phyloP scores from a whole-genome alignment of 768 basidiomycete species.

The Inosperma sp. region DNA sequence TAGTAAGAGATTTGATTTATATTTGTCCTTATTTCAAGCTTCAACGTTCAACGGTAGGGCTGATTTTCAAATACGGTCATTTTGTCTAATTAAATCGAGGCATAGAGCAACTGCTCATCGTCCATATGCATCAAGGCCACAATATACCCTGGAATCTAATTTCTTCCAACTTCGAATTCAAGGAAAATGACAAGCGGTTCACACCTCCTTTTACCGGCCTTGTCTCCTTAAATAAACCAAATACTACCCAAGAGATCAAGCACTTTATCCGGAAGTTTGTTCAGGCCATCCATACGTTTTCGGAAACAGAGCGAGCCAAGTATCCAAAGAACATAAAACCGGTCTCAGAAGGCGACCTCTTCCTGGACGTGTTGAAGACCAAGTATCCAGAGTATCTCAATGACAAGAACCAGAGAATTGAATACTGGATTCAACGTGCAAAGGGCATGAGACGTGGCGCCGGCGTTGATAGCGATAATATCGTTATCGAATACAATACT shows the following conservation, averaged over 20 bases:
- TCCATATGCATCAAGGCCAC: conserved; percentile 38
- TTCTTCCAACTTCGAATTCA: conserved; percentile 31
- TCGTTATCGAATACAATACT: conserved; percentile 23
- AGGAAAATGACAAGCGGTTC: conserved; percentile 24
- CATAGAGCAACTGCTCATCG: too few species aligned
- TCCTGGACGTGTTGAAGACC: conserved; percentile 26
- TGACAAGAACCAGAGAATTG: conserved; percentile 27
- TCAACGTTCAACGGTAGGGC: too few species aligned
- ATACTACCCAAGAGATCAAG: conserved; percentile 22
- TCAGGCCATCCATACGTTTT: conserved; percentile 28
- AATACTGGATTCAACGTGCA: conserved; percentile 29
- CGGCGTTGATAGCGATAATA: not conserved
- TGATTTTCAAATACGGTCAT: too few species aligned
- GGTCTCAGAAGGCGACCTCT: conserved; percentile 22
- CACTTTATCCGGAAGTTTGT: conserved; percentile 31
- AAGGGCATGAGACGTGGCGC: not conserved
- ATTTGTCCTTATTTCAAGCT: too few species aligned
- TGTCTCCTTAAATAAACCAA: conserved; percentile 20
- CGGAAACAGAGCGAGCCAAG: conserved; percentile 35
- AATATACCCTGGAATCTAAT: conserved; percentile 37
- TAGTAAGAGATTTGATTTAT: too few species aligned
- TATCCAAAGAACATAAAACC: conserved; percentile 20
- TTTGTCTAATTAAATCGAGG: too few species aligned
- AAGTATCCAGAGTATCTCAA: conserved; percentile 30
- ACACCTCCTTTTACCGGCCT: conserved; percentile 30